phyloP scores from a whole-genome alignment of 2,329 filamentous ascomycete species.

The Fusarium austroafricanum region DNA sequence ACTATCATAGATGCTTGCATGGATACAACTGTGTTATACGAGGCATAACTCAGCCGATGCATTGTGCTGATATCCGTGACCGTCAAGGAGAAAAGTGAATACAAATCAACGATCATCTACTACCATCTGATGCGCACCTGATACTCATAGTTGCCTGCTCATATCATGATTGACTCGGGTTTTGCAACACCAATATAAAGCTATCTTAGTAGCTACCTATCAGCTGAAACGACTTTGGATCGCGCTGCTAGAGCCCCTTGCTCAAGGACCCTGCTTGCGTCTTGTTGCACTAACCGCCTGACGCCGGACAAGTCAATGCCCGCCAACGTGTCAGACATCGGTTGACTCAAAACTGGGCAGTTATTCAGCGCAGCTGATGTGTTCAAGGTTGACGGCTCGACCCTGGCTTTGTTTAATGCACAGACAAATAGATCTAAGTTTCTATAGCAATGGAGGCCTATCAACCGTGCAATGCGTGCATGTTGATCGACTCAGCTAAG shows the following conservation, averaged over 20 bases:
- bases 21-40: not conserved
- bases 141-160: not conserved
- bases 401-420: constrained; percentile 13
- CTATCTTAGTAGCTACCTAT: not conserved
- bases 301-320: constrained; percentile 15
- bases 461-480: too few relatives aligned
- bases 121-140: not conserved
- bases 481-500: constrained; percentile 2
- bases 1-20: not conserved
- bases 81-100: too few relatives aligned
- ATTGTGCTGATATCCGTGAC: not conserved
- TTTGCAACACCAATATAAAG: too few relatives aligned
- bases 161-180: not conserved
- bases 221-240: constrained; percentile 31
- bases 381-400: constrained; percentile 4
- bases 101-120: not conserved
- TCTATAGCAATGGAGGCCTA: not conserved
- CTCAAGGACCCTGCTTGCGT: constrained; percentile 15
- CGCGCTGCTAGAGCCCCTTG: constrained; percentile 24
- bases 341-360: constrained; percentile 20
- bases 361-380: not conserved
- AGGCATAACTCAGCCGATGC: not conserved
- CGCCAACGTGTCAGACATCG: constrained; percentile 28
- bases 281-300: constrained; percentile 16
- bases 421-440: not conserved